These are phyloP conservation scores for Hebeloma cylindrosporum DNA, from an alignment of 768 basidiomycete genomes.

Conservation along the genomic window DNA sequence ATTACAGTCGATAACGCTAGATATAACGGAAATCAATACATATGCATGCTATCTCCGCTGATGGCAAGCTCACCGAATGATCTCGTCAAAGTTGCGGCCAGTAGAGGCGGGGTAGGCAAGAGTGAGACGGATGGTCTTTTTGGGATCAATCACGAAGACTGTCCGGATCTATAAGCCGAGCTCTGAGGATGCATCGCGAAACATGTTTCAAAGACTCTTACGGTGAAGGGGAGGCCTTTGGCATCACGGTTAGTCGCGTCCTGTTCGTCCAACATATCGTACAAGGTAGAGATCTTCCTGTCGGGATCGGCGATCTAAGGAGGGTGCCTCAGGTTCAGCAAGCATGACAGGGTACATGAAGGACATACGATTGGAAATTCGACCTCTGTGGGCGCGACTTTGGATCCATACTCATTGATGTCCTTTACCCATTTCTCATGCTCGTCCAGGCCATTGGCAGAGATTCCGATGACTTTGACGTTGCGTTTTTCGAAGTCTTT, in stretches of 20 bases:
- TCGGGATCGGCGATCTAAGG: slow-evolving; percentile 87
- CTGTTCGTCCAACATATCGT: slow-evolving; percentile 96
- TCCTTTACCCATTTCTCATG: slow-evolving; percentile 90
- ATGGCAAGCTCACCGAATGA: slow-evolving; percentile 40
- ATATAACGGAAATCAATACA: slow-evolving; percentile 5
- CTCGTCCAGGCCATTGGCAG: slow-evolving; percentile 83
- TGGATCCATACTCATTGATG: slow-evolving; percentile 78
- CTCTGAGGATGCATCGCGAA: slow-evolving; percentile 9
- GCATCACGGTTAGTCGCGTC: slow-evolving; percentile 86
- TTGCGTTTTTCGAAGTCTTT: slow-evolving; percentile 83
- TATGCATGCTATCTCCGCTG: not conserved
- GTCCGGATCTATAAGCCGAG: slow-evolving; percentile 69
- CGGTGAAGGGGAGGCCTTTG: slow-evolving; percentile 94
- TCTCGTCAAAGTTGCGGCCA: slow-evolving; percentile 86
- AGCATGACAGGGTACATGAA: slow-evolving; percentile 1
- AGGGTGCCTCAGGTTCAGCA: not conserved
- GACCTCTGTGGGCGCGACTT: slow-evolving; percentile 68
- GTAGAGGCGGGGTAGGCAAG: slow-evolving; percentile 94
- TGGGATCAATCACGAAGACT: slow-evolving; percentile 97
- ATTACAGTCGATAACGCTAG: slow-evolving; percentile 74
- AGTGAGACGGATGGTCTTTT: slow-evolving; percentile 89
- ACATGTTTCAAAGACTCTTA: slow-evolving; percentile 26
- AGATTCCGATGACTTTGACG: slow-evolving; percentile 93
- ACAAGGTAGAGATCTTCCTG: slow-evolving; percentile 79
- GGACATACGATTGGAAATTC: slow-evolving; percentile 86